These are phyloP conservation scores for Wallacemonas sp. DNA, from an alignment of 208 protist genomes.

Conservation along the genomic window DNA sequence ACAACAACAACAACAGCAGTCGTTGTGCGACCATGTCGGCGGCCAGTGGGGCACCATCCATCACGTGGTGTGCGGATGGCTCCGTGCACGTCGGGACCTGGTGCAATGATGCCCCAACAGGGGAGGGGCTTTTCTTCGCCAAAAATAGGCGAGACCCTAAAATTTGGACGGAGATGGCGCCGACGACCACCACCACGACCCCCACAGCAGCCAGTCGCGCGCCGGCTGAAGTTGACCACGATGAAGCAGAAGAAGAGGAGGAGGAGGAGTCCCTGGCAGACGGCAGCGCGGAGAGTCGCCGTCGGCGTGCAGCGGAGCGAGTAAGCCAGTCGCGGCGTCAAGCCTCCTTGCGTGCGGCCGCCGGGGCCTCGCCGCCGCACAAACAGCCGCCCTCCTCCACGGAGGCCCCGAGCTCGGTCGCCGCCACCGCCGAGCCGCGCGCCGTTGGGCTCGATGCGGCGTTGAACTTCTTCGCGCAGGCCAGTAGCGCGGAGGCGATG, in stretches of 20 bases:
- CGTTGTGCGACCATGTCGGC: neutral
- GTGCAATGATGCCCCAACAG: conserved; percentile 53
- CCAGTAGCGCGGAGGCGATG: conserved; percentile 1
- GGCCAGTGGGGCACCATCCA: neutral
- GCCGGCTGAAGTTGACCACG: neutral
- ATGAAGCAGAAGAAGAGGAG: neutral
- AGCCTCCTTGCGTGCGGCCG: neutral
- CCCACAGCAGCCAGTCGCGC: neutral
- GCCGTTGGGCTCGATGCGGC: neutral
- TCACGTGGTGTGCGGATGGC: conserved; percentile 71
- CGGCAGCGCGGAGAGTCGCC: neutral
- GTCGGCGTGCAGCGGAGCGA: neutral
- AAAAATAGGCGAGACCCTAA: conserved; percentile 46
- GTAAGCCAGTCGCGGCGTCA: conserved; percentile 1
- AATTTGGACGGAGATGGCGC: conserved; percentile 6
- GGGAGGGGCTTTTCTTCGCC: conserved; percentile 59
- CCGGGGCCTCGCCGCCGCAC: neutral
- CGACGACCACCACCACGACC: neutral
- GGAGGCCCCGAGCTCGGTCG: neutral
- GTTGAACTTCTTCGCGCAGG: conserved; percentile 9
- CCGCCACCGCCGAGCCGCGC: neutral
- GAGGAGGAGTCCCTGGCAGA: neutral
- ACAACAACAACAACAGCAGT: neutral
- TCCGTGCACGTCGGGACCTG: conserved; percentile 74
- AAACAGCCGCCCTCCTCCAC: neutral